Evolutionary conservation across 306 rosid species (phyloP), one percentile per base, ranked within the genome.

Genomic region (Rosa chinensis): DNA sequence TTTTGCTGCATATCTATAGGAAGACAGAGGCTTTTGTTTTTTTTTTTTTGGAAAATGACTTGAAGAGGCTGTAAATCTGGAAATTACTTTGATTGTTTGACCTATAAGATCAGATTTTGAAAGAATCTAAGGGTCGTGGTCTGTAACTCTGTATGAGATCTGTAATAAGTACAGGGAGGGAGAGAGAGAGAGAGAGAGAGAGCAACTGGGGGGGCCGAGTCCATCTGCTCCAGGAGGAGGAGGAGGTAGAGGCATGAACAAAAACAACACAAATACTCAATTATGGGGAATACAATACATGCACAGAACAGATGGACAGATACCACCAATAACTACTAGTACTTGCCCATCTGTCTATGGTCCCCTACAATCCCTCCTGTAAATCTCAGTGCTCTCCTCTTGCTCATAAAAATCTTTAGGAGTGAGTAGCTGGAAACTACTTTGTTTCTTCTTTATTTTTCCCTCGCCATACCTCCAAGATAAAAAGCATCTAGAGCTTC

Each of bases 301-400:
- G 77, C 82, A 66, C 76, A 66, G 77, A n/a, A 40, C 16, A 40
- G 49, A 67, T 67, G 72, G 28, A 80, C 78, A 83, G 81, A 87
- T 84, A 73, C 86, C 87, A 78, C 89, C 86, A 69, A 80, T 83
- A 68, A 83, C 91, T 79, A 74, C 88, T 82, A 55, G 77, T 81
- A 75, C 70, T 87, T 84, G 83, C 71, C 78, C 80, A 76, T 79
- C 81, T 80, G 85, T 82, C 73, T 32, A 66, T 84, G 92, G 92
- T 88, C 94, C 94, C 89, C 92, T 76, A 55, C 88, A 79, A 86
- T 83, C 83, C 87, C 56, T 84, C 82, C 78, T 77, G 85, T 82
- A 78, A 79, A 85, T 88, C 84, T 79, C 87, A 84, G 85, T 85
- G 83, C 77, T 85, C 71, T 28, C 67, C 8, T 25, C 40, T 64